A percentile compares a stretch with the other conserved stretches of the same genome.
Conservation (phyloP, 2,329 filamentous ascomycete species). For the Talaromyces sp. region DNA sequence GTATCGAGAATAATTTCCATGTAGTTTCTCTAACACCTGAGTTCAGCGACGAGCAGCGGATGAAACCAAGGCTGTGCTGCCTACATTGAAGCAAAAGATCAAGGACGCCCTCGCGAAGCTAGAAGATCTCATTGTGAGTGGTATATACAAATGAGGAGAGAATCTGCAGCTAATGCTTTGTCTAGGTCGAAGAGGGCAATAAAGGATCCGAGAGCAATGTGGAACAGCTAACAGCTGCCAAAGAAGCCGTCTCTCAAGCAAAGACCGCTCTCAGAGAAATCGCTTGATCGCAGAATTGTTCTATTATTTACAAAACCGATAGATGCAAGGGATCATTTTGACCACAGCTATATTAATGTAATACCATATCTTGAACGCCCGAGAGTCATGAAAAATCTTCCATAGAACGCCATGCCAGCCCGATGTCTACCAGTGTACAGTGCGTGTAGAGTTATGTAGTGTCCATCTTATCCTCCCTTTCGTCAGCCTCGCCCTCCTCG, state of each 20-base stretch:
- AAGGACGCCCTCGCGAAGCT: slow-evolving; percentile 65
- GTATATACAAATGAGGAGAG: no score
- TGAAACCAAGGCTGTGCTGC: slow-evolving; percentile 81
- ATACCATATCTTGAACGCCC: background rate
- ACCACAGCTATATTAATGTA: slow-evolving; percentile 1
- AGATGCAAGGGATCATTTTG: background rate
- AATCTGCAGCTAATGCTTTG: background rate
- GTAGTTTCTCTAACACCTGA: background rate
- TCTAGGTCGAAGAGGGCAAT: slow-evolving; percentile 33
- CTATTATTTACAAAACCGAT: background rate
- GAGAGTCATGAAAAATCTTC: background rate
- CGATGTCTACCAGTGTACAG: background rate
- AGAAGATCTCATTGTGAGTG: slow-evolving; percentile 68
- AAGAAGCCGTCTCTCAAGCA: slow-evolving; percentile 36
- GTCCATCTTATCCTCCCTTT: slow-evolving; percentile 62
- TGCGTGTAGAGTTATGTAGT: slow-evolving; percentile 34
- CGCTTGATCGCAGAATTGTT: slow-evolving; percentile 18
- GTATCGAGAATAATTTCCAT: background rate
- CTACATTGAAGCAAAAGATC: slow-evolving; percentile 65
- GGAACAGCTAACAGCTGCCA: slow-evolving; percentile 36
- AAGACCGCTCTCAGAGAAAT: slow-evolving; percentile 35
- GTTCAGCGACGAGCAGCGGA: slow-evolving; percentile 69
- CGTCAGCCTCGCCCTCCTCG: slow-evolving; percentile 44
- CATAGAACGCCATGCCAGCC: background rate
- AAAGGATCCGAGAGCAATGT: slow-evolving; percentile 36